Conservation (phyloP, 2,329 filamentous ascomycete genomes). For the Aspergillus transmontanensis region DNA sequence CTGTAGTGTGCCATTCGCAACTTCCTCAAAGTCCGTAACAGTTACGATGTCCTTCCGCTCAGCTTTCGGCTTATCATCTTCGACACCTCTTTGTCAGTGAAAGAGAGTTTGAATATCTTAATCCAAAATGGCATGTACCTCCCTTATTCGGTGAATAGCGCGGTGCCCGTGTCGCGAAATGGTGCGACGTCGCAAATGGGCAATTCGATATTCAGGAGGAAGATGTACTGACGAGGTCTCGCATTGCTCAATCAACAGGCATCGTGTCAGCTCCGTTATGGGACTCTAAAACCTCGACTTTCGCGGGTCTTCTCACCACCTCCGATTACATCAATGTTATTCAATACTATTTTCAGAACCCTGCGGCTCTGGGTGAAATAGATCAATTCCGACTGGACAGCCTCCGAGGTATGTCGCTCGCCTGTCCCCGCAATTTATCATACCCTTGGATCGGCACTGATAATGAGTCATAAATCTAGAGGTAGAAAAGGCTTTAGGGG, state of each 20-base stretch:
- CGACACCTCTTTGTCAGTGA: constrained; percentile 91
- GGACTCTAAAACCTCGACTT: constrained; percentile 91
- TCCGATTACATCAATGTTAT: constrained; percentile 99
- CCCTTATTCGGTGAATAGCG: not conserved
- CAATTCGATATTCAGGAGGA: constrained; percentile 1
- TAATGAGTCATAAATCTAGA: constrained; percentile 57
- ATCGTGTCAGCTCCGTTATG: constrained; percentile 97
- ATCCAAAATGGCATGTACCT: constrained; percentile 81
- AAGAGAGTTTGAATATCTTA: constrained; percentile 93
- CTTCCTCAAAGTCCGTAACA: constrained; percentile 93
- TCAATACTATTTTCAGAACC: constrained; percentile 98
- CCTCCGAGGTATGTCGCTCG: constrained; percentile 69
- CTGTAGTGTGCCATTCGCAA: constrained; percentile 83
- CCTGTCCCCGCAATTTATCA: not conserved
- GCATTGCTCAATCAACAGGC: constrained; percentile 55
- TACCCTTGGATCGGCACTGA: not conserved
- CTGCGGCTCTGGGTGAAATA: constrained; percentile 83
- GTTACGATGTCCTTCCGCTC: constrained; percentile 95
- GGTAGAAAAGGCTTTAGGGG: constrained; percentile 91
- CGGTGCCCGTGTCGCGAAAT: not conserved
- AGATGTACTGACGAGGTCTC: constrained; percentile 21
- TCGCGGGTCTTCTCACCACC: constrained; percentile 90
- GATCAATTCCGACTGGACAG: constrained; percentile 93
- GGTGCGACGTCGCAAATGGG: not conserved
- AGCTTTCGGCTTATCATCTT: constrained; percentile 95